Evolutionary conservation across 2,329 filamentous ascomycete species (phyloP), one percentile per base, ranked within the genome.

Genomic region (Coniella vitis): DNA sequence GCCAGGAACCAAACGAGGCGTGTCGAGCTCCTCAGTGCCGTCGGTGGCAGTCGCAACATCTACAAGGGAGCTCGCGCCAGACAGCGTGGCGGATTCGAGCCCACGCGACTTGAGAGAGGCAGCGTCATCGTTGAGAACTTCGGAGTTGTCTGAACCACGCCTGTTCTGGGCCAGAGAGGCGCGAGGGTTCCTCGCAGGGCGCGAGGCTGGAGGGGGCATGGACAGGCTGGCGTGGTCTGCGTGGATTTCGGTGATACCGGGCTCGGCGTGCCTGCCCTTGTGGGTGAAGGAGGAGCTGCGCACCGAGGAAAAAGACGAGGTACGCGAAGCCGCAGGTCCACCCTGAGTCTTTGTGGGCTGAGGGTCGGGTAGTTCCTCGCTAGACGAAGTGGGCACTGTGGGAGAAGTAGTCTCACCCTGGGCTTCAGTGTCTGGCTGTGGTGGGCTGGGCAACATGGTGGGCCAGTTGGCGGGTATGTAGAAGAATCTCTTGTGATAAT

Each of bases 191-290:
- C 63, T 71, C 48, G 73, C 58, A 12, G 72, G 65, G 54, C 64
- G 62, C 20, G 68, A 58, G 16, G 67, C 61, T 25, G 75, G 72
- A 49, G 79, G 74, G 35, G 82, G 79, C 76, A 86, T 83, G 55
- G 78, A 84, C 53, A 84, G 71, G 63, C 73, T 83, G 49, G 81
- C 73, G 60, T 75, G 73, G 50, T 81, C 79, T 54, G 76, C 73
- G 62, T 78, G 73, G 54, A 72, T 70, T 48, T 75, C 73, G 52
- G 75, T 77, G 25, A 75, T 77, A 55, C 78, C 77, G 31, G 81
- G 72, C 58, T 85, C 80, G 49, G 74, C 75, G 62, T 78, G 73
- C 48, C 74, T 71, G 55, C 74, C 72, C 63, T 84, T 85, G 53
- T 75, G 75, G 56, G 62, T 56, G 48, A 64, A 51, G 32, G 59